Evolutionary conservation across 2,329 filamentous ascomycete genomes (phyloP).

Genomic region (Penicillium sp.): DNA sequence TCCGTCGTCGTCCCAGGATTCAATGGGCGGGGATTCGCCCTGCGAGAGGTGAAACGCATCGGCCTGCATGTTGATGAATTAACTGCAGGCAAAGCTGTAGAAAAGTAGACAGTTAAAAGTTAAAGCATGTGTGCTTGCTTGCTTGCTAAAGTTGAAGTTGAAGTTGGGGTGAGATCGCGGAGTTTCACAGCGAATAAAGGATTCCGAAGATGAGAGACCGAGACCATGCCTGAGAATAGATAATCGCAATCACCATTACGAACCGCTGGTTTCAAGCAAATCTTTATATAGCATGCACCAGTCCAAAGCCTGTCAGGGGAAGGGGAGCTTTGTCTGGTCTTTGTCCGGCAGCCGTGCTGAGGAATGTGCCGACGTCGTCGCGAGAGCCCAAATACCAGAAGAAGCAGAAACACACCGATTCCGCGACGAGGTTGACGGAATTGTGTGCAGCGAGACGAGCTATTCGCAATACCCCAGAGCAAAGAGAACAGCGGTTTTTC

Average conservation of each 20-base stretch:
- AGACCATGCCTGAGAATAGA: constrained; percentile 1
- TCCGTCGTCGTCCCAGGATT: constrained; percentile 49
- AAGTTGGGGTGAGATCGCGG: background rate
- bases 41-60: constrained; percentile 31
- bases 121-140: background rate
- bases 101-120: background rate
- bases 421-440: background rate
- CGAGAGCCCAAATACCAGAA: background rate
- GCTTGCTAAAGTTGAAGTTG: background rate
- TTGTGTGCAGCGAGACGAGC: background rate
- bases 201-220: background rate
- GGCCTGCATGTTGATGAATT: constrained; percentile 33
- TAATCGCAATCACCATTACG: background rate
- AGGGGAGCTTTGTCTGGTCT: background rate
- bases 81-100: background rate
- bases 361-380: background rate
- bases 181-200: background rate
- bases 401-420: background rate
- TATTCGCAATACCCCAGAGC: background rate
- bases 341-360: constrained; percentile 8
- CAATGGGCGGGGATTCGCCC: constrained; percentile 34
- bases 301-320: background rate
- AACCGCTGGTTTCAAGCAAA: background rate
- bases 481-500: background rate
- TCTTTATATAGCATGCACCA: background rate